Base-by-base conservation (phyloP, 345 rosid genomes). In the Linum tenue region DNA sequence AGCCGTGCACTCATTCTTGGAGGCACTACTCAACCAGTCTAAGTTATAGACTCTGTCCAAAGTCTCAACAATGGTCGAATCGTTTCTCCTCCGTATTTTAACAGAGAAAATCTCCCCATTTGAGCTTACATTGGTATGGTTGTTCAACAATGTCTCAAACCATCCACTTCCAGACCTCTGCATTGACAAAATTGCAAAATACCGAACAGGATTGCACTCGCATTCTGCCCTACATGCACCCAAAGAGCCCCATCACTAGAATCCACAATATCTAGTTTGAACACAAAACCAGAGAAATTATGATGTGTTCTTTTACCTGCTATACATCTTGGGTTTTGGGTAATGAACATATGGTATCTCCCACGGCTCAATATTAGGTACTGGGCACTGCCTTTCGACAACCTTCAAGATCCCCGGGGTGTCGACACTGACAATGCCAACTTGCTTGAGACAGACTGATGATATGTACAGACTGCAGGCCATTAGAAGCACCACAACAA, bases 91-190 rank as follows among this genome's bases (percentile, higher is more conserved):
- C 80, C 96, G 83, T 53, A 81, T 83, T 84, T 95, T 95, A 58
- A 91, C 95, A 10, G 97, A 87, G 75, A 91, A 95, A 69, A 89
- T 81, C 82, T 95, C 99, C 56, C 99, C 99, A 14, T 95, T 95
- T 0, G 99, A 95, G 81, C 97, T 95, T 67, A 91, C 87, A 71
- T 88, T 95, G 15, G 97, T 89, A 75, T 95, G 99, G 68, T 87
- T 91, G 69, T 95, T 95, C 51, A 95, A 79, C 67, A 95, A 75
- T 3, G 96, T 95, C 82, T 95, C 99, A 73, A 91, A 95, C 99
- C 99, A 95, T 63, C 99, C 99, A 61, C 99, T 95, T 70, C 99
- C 99, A 12, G 96, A 95, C 73, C 99, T 89, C 87, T 95, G 99
- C 99, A 95, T 95, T 15, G 95, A 95, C 63, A 95, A 75, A 78